A percentile compares a stretch with the other conserved stretches of the same genome.
phyloP scores from a whole-genome alignment of 768 basidiomycete species.

The Boletus tylopilopsis region DNA sequence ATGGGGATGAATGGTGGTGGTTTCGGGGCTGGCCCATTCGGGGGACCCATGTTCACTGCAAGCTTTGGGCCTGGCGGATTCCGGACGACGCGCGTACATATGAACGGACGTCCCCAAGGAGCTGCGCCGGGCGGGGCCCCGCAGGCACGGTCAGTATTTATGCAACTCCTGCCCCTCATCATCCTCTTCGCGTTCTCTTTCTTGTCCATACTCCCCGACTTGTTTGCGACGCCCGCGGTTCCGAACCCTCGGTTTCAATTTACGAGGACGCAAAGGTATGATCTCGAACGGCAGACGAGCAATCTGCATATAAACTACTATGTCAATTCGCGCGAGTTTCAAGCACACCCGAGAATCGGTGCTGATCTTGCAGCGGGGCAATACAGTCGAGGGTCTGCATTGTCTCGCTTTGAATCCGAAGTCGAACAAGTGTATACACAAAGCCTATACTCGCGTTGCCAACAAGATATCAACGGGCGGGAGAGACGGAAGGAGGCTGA shows the following conservation, averaged over 20 bases:
- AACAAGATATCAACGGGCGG: conserved; percentile 60
- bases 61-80: conserved; percentile 84
- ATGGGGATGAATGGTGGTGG: conserved; percentile 41
- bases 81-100: conserved; percentile 56
- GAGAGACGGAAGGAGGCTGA: conserved; percentile 71
- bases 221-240: conserved; percentile 62
- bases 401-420: conserved; percentile 64
- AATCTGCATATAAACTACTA: conserved; percentile 76
- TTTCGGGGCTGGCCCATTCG: conserved; percentile 52
- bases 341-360: conserved; percentile 71
- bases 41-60: conserved; percentile 62
- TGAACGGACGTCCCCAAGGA: conserved; percentile 35
- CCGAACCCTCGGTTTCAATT: conserved; percentile 85
- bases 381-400: conserved; percentile 29
- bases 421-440: conserved; percentile 77
- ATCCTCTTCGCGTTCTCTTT: conserved; percentile 83
- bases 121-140: conserved; percentile 37
- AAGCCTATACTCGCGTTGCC: conserved; percentile 68
- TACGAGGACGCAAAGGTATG: conserved; percentile 53
- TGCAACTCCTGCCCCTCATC: conserved; percentile 82
- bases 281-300: conserved; percentile 67
- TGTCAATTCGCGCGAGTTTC: conserved; percentile 75
- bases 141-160: conserved; percentile 54
- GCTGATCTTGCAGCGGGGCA: conserved; percentile 57
- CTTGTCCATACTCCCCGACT: conserved; percentile 70